Evolutionary conservation across 768 basidiomycete genomes (phyloP).

Genomic region (Calocybe gangraenosa): DNA sequence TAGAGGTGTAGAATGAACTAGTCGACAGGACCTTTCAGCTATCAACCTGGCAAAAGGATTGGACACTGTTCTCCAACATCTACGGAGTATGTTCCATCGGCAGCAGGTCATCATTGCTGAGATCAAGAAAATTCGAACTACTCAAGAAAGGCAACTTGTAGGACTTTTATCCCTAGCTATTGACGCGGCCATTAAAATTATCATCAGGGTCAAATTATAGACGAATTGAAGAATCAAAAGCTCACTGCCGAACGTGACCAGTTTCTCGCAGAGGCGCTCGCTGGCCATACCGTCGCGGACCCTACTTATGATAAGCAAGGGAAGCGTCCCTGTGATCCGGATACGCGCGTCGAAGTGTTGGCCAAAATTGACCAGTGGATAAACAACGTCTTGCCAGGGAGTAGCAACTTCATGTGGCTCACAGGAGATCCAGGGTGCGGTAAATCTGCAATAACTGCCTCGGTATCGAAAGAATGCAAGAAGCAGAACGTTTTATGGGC

Average conservation of each 20-base stretch:
- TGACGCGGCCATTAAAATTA: no score
- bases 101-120: constrained; percentile 4
- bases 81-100: constrained; percentile 1
- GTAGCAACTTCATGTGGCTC: constrained; percentile 8
- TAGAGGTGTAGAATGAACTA: background rate
- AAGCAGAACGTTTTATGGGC: constrained; percentile 11
- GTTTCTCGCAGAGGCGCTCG: no score
- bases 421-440: background rate
- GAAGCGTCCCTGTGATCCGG: constrained; percentile 15
- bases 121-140: constrained; percentile 6
- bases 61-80: background rate
- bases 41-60: constrained; percentile 1
- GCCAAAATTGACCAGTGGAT: constrained; percentile 12
- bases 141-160: constrained; percentile 12
- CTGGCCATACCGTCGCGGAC: background rate
- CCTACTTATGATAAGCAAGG: constrained; percentile 14
- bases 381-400: constrained; percentile 2
- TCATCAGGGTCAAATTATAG: no score
- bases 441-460: constrained; percentile 14
- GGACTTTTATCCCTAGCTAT: background rate
- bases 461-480: constrained; percentile 10
- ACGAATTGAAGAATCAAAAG: no score
- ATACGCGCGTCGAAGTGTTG: constrained; percentile 12
- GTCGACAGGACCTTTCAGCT: background rate
- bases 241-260: no score